phyloP scores from a whole-genome alignment of 2,329 filamentous ascomycete genomes.

The Plectosphaerella sp. region DNA sequence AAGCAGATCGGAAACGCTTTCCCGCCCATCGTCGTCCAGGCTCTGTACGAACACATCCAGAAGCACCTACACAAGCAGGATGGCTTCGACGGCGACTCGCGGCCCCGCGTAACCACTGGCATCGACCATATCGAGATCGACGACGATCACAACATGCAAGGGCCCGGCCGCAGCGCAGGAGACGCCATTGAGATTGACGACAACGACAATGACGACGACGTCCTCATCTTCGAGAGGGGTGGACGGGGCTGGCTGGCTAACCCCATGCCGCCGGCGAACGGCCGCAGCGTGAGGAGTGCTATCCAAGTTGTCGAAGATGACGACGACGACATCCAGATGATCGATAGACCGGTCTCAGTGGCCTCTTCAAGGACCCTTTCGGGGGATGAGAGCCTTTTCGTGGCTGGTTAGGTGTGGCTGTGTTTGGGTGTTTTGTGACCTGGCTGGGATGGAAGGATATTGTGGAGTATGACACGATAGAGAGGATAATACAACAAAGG shows the following conservation, averaged over 20 bases:
- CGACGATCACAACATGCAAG: neutral
- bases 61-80: conserved; percentile 41
- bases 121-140: neutral
- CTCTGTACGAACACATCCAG: conserved; percentile 44
- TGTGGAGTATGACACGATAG: no score
- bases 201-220: neutral
- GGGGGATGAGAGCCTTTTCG: no score
- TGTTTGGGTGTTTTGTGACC: no score
- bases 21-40: conserved; percentile 53
- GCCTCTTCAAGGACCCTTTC: no score
- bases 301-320: neutral
- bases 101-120: neutral
- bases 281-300: no score
- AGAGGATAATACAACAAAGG: no score
- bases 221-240: neutral
- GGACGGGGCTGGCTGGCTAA: no score
- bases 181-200: neutral
- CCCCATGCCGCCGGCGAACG: no score
- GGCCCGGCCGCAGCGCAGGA: no score
- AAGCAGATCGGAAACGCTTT: conserved; percentile 79
- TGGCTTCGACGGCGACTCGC: conserved; percentile 8
- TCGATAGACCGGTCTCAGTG: no score
- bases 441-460: no score
- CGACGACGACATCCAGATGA: neutral
- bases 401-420: no score